These are phyloP conservation scores for Cercospora sp. DNA, from an alignment of 2,329 filamentous ascomycete species.

Conservation along the genomic window DNA sequence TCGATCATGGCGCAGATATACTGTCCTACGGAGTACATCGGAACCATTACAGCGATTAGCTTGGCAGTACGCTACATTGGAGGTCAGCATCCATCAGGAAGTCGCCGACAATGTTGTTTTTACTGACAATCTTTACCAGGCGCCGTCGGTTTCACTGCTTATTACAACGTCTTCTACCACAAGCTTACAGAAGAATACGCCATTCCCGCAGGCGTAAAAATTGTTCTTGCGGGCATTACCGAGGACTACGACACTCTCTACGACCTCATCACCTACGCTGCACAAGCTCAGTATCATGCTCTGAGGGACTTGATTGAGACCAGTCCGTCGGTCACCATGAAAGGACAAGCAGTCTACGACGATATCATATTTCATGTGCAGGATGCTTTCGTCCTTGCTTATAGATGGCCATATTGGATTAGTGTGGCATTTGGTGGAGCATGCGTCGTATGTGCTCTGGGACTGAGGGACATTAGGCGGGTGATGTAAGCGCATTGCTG, in stretches of 20 bases:
- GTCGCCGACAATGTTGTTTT: neutral
- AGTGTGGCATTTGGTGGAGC: constrained; percentile 37
- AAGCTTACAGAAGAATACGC: constrained; percentile 35
- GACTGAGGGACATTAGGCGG: neutral
- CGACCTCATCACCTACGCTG: constrained; percentile 26
- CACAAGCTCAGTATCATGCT: constrained; percentile 28
- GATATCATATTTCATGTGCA: constrained; percentile 33
- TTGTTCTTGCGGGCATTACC: constrained; percentile 6
- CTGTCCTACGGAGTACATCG: constrained; percentile 68
- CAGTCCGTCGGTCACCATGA: neutral
- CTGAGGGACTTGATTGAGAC: neutral
- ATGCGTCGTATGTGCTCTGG: neutral
- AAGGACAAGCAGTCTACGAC: constrained; percentile 4
- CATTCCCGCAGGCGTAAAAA: constrained; percentile 17
- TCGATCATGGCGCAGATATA: constrained; percentile 67
- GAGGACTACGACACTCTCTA: constrained; percentile 23
- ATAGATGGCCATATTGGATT: constrained; percentile 38
- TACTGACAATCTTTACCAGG: neutral
- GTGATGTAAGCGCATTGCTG: neutral
- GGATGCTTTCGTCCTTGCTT: constrained; percentile 33
- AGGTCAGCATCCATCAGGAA: constrained; percentile 39
- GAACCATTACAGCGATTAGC: constrained; percentile 66
- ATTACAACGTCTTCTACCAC: constrained; percentile 56
- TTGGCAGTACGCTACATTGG: constrained; percentile 68
- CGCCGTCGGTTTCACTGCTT: constrained; percentile 53